Base-by-base conservation (phyloP, 2,329 filamentous ascomycete genomes). In the Xylariaceae sp. region DNA sequence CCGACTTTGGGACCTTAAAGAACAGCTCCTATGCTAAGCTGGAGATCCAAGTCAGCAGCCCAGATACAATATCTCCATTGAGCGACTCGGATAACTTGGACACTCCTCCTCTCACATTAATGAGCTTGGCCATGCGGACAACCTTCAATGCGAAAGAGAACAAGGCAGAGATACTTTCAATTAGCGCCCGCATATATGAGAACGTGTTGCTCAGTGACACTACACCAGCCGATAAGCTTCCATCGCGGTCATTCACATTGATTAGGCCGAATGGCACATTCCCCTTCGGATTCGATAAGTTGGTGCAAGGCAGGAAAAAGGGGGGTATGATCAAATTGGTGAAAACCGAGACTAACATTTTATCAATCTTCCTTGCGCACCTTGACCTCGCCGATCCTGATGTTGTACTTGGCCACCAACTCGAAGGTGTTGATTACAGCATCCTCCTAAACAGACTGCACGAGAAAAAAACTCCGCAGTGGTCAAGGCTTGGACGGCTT, bases 21-120 rank as follows among this genome's bases (percentile, higher is more conserved):
- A 97, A 97, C 64, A 89, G 92, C 9, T 99, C 94, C 0, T 94
- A 95, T 83, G 97, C 94, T 79, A 97, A 97, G 73, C 84, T 99
- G 9, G 94, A 99, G 73, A 86, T 96, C 42, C 82, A 89, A 64
- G 88, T 92, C 40, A 81, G 83, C 29, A 88, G 92, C 58, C 93
- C 94, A 1, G 86, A 88, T 64, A 83, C 84, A 65, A 84, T 99
- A 55, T 84, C 83, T 0, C 80, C 86, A 3, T 71, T 94, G 45
- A 86, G 80, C 58, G 91, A 96, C 44, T 85, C 86, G 0, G 92
- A 97, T 58, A 91, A 86, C 57, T 71, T 92, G 29, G 91, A 97
- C 44, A 83, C 86, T 1, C 94, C 94, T 18, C 91, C 92, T 6
- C 76, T 99, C 67, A 97, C 92, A 1, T 75, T 99, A n/a, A 97